Evolutionary conservation across 2,329 filamentous ascomycete species (phyloP).

Genomic region (Alternaria tenuissima): DNA sequence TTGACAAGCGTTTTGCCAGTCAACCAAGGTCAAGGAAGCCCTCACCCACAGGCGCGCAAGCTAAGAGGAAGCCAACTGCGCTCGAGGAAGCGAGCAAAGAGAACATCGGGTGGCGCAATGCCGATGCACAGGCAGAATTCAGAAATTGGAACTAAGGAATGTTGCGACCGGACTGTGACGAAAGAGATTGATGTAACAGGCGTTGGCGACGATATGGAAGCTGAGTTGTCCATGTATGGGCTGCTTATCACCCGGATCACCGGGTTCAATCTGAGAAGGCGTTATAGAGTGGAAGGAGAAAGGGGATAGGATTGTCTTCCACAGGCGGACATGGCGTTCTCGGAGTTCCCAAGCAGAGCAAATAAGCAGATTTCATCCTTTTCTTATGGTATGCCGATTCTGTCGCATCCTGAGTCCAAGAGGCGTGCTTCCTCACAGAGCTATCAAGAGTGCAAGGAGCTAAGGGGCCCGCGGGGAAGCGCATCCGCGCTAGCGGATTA

Average conservation of each 20-base stretch:
- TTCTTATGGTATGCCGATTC: not conserved
- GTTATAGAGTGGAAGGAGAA: not conserved
- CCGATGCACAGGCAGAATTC: constrained; percentile 38
- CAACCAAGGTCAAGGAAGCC: constrained; percentile 25
- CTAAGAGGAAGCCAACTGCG: constrained; percentile 34
- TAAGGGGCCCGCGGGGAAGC: not conserved
- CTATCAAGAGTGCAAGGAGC: not conserved
- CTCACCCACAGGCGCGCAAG: constrained; percentile 10
- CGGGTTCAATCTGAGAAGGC: not conserved
- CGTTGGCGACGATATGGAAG: not conserved
- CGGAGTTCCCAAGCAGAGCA: not conserved
- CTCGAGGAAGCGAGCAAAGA: constrained; percentile 42
- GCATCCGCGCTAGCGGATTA: constrained; percentile 5
- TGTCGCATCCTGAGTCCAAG: not conserved
- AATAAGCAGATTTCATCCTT: not conserved
- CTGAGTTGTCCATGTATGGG: not conserved
- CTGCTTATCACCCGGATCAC: not conserved
- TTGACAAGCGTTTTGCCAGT: constrained; percentile 36
- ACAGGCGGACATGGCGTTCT: not conserved
- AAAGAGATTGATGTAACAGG: fast-evolving
- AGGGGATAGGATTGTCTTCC: not conserved
- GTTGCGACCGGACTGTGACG: not conserved
- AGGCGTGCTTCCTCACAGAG: not conserved
- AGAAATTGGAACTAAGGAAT: constrained; percentile 36
- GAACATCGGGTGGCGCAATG: constrained; percentile 42